phyloP scores from a whole-genome alignment of 306 rosid genomes.

The Begonia fuchsioides region DNA sequence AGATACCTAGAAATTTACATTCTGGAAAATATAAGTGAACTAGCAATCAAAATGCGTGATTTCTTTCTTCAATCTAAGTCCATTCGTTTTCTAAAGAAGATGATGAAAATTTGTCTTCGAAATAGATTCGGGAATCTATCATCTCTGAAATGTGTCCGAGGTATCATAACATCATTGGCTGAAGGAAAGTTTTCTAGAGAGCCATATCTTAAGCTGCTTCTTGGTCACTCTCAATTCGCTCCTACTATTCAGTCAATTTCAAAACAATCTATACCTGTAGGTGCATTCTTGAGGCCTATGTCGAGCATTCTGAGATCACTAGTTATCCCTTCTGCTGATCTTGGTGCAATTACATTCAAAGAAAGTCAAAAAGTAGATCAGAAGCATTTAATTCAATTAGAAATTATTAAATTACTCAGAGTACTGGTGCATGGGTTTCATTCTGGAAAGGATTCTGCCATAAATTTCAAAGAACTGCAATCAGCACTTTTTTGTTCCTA shows the following conservation, averaged over 20 bases:
- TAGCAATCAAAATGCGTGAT: conserved; percentile 32
- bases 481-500: conserved; percentile 51
- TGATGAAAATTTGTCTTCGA: conserved; percentile 53
- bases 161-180: conserved; percentile 29
- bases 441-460: conserved; percentile 26
- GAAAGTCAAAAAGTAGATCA: conserved; percentile 13
- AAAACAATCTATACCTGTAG: conserved; percentile 27
- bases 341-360: conserved; percentile 19
- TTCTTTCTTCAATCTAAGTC: conserved; percentile 33
- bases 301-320: conserved; percentile 61
- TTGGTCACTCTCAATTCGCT: conserved; percentile 83
- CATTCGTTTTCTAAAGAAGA: conserved; percentile 53
- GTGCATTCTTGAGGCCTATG: conserved; percentile 51
- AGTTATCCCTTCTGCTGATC: conserved; percentile 28
- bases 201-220: conserved; percentile 53
- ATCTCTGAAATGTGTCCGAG: conserved; percentile 43
- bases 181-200: conserved; percentile 43
- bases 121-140: conserved; percentile 57
- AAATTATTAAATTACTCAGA: conserved; percentile 50
- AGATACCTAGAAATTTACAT: conserved; percentile 47
- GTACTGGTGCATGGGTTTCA: conserved; percentile 29
- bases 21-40: conserved; percentile 39
- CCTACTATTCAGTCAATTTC: conserved; percentile 33
- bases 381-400: conserved; percentile 31
- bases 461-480: conserved; percentile 48